These are phyloP conservation scores for Colletotrichum sp. DNA, from an alignment of 2,329 filamentous ascomycete species.

Conservation along the genomic window DNA sequence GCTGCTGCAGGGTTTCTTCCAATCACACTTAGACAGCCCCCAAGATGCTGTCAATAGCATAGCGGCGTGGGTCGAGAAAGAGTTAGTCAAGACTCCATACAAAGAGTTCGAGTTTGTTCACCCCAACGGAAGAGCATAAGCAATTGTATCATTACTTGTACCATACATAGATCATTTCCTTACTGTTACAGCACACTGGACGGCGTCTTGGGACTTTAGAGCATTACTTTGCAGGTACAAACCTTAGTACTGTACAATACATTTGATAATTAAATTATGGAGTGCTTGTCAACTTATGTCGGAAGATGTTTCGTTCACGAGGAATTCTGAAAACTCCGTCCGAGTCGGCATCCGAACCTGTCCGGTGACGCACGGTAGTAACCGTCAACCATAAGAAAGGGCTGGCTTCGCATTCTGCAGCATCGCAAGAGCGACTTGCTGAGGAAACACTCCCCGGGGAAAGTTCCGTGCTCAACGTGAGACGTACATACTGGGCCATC, in stretches of 20 bases:
- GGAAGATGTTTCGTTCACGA: fast-evolving
- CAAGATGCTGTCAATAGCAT: constrained; percentile 38
- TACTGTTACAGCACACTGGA: neutral
- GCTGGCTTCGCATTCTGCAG: neutral
- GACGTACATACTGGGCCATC: no score
- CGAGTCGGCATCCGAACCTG: neutral
- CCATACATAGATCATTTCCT: neutral
- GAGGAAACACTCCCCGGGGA: fast-evolving
- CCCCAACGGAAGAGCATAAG: neutral
- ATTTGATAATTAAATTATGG: fast-evolving
- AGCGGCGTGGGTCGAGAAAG: constrained; percentile 39
- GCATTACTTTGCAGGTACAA: neutral
- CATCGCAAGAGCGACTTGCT: neutral
- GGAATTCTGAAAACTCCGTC: neutral
- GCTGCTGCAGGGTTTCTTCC: constrained; percentile 53
- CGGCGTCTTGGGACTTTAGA: neutral
- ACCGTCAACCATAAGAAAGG: neutral
- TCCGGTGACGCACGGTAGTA: neutral
- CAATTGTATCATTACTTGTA: neutral
- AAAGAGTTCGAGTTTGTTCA: constrained; percentile 33
- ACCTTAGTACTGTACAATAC: neutral
- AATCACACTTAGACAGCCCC: constrained; percentile 46
- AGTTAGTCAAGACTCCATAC: constrained; percentile 31
- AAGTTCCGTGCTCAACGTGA: neutral
- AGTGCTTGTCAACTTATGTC: fast-evolving